Conservation (phyloP, 2,329 filamentous ascomycete genomes). For the Fusarium vanettenii region DNA sequence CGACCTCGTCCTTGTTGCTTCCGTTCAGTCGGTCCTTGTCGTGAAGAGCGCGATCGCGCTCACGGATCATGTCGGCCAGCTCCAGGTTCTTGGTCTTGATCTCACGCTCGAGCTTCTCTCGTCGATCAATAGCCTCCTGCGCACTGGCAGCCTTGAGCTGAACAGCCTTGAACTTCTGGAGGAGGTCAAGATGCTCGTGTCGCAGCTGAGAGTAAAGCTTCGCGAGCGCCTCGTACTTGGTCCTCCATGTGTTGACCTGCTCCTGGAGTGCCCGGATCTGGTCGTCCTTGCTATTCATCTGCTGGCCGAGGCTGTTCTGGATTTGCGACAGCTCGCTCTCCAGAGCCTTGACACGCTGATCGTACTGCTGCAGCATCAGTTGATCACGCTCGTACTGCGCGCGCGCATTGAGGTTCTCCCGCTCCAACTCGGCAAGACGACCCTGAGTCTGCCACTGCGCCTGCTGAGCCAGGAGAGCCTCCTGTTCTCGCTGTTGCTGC, state of each 20-base stretch:
- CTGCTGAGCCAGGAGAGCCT: conserved; percentile 89
- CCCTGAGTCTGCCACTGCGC: conserved; percentile 95
- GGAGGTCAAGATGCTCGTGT: conserved; percentile 91
- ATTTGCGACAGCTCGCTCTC: conserved; percentile 88
- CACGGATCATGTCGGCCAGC: conserved; percentile 97
- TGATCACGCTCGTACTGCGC: conserved; percentile 98
- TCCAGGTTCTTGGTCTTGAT: conserved; percentile 99
- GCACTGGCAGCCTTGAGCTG: conserved; percentile 97
- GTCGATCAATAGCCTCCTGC: conserved; percentile 93
- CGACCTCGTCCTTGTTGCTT: conserved; percentile 90
- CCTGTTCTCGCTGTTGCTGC: conserved; percentile 90
- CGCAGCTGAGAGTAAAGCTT: conserved; percentile 97
- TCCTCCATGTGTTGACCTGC: conserved; percentile 97
- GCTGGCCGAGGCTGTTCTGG: conserved; percentile 84
- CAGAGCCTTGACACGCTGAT: conserved; percentile 91
- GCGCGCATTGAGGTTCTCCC: conserved; percentile 92
- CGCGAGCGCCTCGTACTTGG: conserved; percentile 95
- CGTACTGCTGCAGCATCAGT: conserved; percentile 96
- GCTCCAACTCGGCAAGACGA: conserved; percentile 93
- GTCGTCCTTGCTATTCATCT: conserved; percentile 90
- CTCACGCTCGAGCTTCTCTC: conserved; percentile 95
- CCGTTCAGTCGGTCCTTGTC: conserved; percentile 91
- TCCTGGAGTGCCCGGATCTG: conserved; percentile 94
- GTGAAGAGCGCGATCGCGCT: conserved; percentile 91
- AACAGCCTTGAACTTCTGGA: conserved; percentile 96